Evolutionary conservation across 345 rosid genomes (phyloP), one percentile per base, ranked within the genome.

Genomic region (Fremontodendron californicum): DNA sequence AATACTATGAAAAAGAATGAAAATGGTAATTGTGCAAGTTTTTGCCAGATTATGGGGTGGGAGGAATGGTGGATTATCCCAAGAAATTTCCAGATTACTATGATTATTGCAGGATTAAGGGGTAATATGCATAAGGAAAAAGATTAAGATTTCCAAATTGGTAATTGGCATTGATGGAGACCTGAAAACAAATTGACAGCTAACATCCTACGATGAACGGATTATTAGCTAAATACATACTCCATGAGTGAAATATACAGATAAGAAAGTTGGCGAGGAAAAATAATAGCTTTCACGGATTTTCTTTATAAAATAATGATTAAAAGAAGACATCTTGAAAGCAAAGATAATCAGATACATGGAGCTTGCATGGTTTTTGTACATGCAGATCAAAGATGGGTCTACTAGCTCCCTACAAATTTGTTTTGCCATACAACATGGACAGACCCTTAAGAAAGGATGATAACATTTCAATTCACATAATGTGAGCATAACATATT

Each of bases 331-430:
- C 1, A 1, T 33, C 1, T 33, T 7, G 33, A 29, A 39, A 21
- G 19, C 23, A 15, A 48, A 62, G 60, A 42, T 63, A 52, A 19
- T 52, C 35, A 16, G 11, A 42, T 25, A 27, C 31, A 49, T 80
- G 45, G 71, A 80, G 66, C 61, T 73, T 71, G 77, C 51, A 61
- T 33, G n/a, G n/a, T n/a, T n/a, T n/a, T n/a, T n/a, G n/a, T n/a
- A n/a, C n/a, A n/a, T n/a, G n/a, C n/a, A n/a, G n/a, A n/a, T n/a
- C n/a, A n/a, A 27, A 37, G 43, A 66, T 43, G 48, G 40, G 57
- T 39, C 46, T 51, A 70, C 71, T 10, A 75, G 60, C 71, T 37
- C 66, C 71, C 1, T 11, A 52, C 66, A 76, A 21, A 51, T 76
- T 52, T 71, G 31, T 21, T 54, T 67, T 58, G 51, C 49, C 62